Conservation (phyloP, 208 protist species). For the Acanthamoeba rhysodes region DNA sequence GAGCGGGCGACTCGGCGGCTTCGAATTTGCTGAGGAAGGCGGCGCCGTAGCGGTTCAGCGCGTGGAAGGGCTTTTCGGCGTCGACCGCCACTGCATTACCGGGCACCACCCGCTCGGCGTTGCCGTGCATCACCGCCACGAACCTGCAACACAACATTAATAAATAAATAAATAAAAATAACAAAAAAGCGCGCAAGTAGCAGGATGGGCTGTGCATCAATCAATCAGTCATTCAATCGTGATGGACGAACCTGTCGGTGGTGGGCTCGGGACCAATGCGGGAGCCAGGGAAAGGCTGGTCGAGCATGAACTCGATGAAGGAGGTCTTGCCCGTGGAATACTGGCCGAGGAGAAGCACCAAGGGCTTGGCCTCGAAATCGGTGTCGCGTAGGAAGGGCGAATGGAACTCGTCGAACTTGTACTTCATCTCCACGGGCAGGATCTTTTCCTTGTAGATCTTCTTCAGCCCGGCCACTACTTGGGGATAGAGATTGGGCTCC, state of each 20-base stretch:
- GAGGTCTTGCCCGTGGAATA: constrained; percentile 94
- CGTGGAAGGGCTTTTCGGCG: constrained; percentile 93
- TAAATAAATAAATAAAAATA: background rate
- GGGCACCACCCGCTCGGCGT: constrained; percentile 91
- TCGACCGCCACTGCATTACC: constrained; percentile 94
- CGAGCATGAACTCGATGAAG: constrained; percentile 96
- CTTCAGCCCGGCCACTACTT: constrained; percentile 78
- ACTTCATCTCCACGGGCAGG: constrained; percentile 76
- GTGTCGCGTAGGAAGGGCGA: constrained; percentile 80
- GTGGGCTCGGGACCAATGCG: constrained; percentile 95
- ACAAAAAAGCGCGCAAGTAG: background rate
- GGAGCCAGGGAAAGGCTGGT: constrained; percentile 88
- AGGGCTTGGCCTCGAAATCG: constrained; percentile 87
- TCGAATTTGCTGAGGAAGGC: constrained; percentile 93
- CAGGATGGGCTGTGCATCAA: background rate
- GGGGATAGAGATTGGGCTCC: constrained; percentile 56
- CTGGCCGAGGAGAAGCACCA: constrained; percentile 88
- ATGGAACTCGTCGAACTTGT: constrained; percentile 85
- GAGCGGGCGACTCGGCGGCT: constrained; percentile 90
- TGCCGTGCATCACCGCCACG: constrained; percentile 95
- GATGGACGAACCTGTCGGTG: constrained; percentile 84
- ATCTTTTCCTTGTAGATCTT: constrained; percentile 79
- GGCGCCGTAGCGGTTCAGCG: constrained; percentile 92
- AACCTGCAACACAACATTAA: constrained; percentile 88
- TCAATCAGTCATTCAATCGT: no score